Percentiles rank a stretch among this genome's conserved stretches.
Conservation (phyloP, 108 stramenopile species). For the Nitzschia sp. region DNA sequence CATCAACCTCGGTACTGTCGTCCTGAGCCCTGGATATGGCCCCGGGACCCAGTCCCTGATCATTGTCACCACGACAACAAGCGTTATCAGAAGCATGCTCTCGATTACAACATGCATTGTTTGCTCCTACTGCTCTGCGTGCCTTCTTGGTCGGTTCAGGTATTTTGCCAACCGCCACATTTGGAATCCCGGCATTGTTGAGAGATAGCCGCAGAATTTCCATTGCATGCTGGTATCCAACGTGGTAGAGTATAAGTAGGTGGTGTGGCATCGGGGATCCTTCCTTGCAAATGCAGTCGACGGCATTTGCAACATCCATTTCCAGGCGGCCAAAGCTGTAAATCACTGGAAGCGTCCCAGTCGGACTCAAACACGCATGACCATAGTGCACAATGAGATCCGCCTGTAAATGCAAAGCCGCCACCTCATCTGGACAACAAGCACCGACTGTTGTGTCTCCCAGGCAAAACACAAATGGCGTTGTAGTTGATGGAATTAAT, state of each 20-base stretch:
- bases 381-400: slow-evolving; percentile 93
- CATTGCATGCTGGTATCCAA: slow-evolving; percentile 82
- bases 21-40: neutral
- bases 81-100: slow-evolving; percentile 1
- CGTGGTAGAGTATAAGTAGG: slow-evolving; percentile 79
- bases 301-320: slow-evolving; percentile 31
- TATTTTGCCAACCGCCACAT: slow-evolving; percentile 33
- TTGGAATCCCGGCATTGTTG: slow-evolving; percentile 9
- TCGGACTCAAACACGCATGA: slow-evolving; percentile 79
- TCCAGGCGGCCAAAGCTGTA: slow-evolving; percentile 73
- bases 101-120: neutral
- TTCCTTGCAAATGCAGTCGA: slow-evolving; percentile 9
- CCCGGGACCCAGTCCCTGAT: neutral
- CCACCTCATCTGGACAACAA: slow-evolving; percentile 95
- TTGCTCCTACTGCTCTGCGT: neutral
- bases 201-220: slow-evolving; percentile 49
- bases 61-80: slow-evolving; percentile 23
- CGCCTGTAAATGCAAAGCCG: slow-evolving; percentile 91
- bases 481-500: slow-evolving; percentile 4
- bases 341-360: slow-evolving; percentile 62
- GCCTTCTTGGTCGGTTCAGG: slow-evolving; percentile 21
- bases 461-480: slow-evolving; percentile 83
- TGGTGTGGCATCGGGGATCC: slow-evolving; percentile 2
- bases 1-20: slow-evolving; percentile 4
- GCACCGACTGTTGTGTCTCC: slow-evolving; percentile 94